Evolutionary conservation across 352 stramenopile genomes (phyloP).

Genomic region (Globisporangium polare): DNA sequence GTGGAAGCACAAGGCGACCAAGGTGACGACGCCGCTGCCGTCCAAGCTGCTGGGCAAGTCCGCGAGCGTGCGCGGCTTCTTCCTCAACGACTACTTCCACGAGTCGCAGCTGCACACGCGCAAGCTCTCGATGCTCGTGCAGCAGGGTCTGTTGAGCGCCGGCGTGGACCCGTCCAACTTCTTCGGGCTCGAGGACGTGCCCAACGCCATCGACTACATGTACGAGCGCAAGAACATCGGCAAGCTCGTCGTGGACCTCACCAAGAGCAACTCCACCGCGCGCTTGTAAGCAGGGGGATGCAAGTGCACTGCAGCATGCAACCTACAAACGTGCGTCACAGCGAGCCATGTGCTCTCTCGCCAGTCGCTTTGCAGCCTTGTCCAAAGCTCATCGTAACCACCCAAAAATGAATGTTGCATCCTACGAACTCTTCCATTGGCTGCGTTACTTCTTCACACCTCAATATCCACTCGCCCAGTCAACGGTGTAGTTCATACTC

Average conservation of each 20-base stretch:
- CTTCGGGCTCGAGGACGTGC: conserved; percentile 43
- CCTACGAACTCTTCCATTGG: not conserved
- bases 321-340: not conserved
- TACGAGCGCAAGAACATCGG: conserved; percentile 69
- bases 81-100: conserved; percentile 35
- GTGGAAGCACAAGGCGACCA: conserved; percentile 38
- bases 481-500: conserved; percentile 39
- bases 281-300: conserved; percentile 40
- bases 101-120: conserved; percentile 30
- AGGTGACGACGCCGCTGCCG: conserved; percentile 22
- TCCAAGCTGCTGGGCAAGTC: conserved; percentile 42
- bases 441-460: not conserved
- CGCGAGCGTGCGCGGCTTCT: conserved; percentile 40
- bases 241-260: conserved; percentile 69
- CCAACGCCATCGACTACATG: conserved; percentile 47
- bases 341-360: not conserved
- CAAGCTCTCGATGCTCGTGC: conserved; percentile 41
- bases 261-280: conserved; percentile 37
- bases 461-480: conserved; percentile 57
- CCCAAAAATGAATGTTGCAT: not conserved
- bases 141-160: conserved; percentile 31
- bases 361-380: not conserved
- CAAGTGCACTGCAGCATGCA: conserved; percentile 16
- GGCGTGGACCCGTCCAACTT: conserved; percentile 40
- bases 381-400: not conserved